These are phyloP conservation scores for Lagerstroemia speciosa DNA, from an alignment of 345 rosid genomes.

Conservation along the genomic window DNA sequence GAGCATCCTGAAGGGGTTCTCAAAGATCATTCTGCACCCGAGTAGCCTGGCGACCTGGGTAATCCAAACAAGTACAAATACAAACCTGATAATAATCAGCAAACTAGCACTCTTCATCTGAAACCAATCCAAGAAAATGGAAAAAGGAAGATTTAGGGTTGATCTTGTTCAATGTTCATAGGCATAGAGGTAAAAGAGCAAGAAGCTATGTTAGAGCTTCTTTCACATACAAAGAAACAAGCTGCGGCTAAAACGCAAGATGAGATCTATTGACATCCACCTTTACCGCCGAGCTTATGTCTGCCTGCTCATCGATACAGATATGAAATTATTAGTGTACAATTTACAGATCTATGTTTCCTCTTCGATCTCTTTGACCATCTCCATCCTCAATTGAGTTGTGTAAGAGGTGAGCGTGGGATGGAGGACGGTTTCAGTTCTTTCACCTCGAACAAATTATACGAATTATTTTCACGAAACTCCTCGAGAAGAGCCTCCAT, in stretches of 20 bases:
- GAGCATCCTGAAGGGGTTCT: no score
- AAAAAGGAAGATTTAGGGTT: no score
- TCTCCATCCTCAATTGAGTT: slow-evolving; percentile 41
- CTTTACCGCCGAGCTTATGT: not conserved
- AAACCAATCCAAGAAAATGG: no score
- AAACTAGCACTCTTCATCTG: no score
- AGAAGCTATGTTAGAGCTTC: slow-evolving; percentile 4
- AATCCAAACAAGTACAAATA: no score
- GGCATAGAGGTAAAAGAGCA: not conserved
- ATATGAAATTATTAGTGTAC: slow-evolving; percentile 6
- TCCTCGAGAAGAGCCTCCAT: slow-evolving; percentile 62
- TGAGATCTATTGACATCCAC: not conserved
- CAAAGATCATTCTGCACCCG: no score
- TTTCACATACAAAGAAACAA: not conserved
- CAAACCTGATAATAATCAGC: no score
- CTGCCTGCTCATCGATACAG: not conserved
- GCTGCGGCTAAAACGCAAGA: not conserved
- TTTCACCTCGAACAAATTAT: slow-evolving; percentile 62
- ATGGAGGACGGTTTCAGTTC: slow-evolving; percentile 59
- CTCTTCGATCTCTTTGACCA: no score
- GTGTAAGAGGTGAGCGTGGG: slow-evolving; percentile 85
- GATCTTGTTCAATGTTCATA: not conserved
- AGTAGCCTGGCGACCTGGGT: no score
- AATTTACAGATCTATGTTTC: not conserved
- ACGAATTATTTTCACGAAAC: slow-evolving; percentile 78